Conservation (phyloP, 352 stramenopile species). For the Phytophthora chlamydospora region DNA sequence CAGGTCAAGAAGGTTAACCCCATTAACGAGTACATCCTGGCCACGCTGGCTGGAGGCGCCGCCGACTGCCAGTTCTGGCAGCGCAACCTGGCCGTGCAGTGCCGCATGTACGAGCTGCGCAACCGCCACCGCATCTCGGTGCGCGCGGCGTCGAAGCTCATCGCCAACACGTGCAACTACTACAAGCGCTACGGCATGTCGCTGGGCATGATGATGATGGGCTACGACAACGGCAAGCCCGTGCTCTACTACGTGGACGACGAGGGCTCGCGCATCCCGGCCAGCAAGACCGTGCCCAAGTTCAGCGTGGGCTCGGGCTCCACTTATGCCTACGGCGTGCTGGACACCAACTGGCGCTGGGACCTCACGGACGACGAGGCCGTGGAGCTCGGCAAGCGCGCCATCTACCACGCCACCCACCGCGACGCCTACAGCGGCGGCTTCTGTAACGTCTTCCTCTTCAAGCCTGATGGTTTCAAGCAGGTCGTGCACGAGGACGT, state of each 20-base stretch:
- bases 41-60: conserved; percentile 98
- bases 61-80: conserved; percentile 99
- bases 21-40: conserved; percentile 99
- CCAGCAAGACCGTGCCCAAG: conserved; percentile 93
- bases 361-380: conserved; percentile 98
- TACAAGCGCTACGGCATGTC: conserved; percentile 94
- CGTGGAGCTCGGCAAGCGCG: conserved; percentile 98
- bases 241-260: conserved; percentile 99
- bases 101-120: conserved; percentile 97
- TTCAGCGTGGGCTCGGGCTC: conserved; percentile 99
- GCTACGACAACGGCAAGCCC: conserved; percentile 98
- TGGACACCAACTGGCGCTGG: conserved; percentile 97
- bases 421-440: conserved; percentile 98
- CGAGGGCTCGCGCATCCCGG: conserved; percentile 97
- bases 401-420: conserved; percentile 99
- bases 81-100: conserved; percentile 96
- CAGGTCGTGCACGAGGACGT: conserved; percentile 98
- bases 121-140: conserved; percentile 99
- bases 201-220: conserved; percentile 99
- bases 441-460: conserved; percentile 96
- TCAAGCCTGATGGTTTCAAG: conserved; percentile 97
- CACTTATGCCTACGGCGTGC: conserved; percentile 99
- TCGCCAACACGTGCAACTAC: conserved; percentile 99
- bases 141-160: conserved; percentile 97
- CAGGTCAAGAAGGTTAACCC: conserved; percentile 99